These are phyloP conservation scores for Ceriops zippeliana DNA, from an alignment of 345 rosid genomes.

Conservation along the genomic window DNA sequence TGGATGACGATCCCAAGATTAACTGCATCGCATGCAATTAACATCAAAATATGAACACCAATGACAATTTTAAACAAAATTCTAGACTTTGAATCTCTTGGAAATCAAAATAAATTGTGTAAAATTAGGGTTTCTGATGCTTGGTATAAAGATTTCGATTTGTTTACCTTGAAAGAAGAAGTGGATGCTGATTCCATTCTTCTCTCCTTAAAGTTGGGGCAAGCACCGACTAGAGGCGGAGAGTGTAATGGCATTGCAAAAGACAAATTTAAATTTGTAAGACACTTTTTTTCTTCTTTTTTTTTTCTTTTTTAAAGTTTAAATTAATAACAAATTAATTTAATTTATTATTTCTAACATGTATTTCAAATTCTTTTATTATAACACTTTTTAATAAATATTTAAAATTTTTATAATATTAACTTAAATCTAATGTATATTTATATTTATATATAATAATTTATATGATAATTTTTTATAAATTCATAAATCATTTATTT, in stretches of 20 bases:
- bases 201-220: conserved; percentile 15
- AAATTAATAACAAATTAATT: too few relatives aligned
- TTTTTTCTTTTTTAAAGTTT: too few relatives aligned
- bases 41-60: not conserved
- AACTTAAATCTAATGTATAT: too few relatives aligned
- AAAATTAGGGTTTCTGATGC: not conserved
- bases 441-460: too few relatives aligned
- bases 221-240: not conserved
- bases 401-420: too few relatives aligned
- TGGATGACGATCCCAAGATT: conserved; percentile 81
- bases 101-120: not conserved
- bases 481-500: too few relatives aligned
- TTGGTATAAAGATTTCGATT: not conserved
- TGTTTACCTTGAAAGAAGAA: conserved; percentile 50
- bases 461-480: too few relatives aligned
- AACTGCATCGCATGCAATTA: conserved; percentile 50
- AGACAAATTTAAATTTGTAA: too few relatives aligned
- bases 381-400: too few relatives aligned
- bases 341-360: too few relatives aligned
- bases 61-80: not conserved
- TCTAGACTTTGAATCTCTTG: not conserved
- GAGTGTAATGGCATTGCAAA: not conserved
- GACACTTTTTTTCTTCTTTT: too few relatives aligned
- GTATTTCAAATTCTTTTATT: too few relatives aligned
- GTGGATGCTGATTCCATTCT: conserved; percentile 37